Percentiles rank a stretch among this genome's conserved stretches.
Evolutionary conservation across 306 rosid species (phyloP).

Genomic region (Cyclanthera cordifolia): DNA sequence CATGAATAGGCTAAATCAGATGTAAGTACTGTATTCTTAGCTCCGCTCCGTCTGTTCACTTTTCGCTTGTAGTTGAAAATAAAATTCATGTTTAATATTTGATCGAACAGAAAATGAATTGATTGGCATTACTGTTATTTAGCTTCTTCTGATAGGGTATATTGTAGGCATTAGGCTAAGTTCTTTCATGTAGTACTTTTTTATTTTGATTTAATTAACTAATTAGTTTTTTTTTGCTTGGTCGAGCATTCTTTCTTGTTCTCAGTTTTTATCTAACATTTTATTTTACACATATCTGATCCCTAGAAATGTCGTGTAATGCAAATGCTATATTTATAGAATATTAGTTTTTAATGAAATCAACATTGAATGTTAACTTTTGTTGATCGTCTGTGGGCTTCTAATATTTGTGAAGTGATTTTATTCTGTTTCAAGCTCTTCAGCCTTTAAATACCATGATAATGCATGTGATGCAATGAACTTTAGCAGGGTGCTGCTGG

Average conservation of each 20-base stretch:
- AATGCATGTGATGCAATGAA: not conserved
- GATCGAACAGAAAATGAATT: constrained; percentile 1
- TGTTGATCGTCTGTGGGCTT: not conserved
- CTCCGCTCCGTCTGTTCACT: not conserved
- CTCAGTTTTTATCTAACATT: not conserved
- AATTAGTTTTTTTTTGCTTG: not conserved
- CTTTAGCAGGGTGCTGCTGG: not conserved
- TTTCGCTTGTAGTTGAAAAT: not conserved
- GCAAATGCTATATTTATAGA: not conserved
- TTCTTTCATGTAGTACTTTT: not conserved
- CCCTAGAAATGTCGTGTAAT: not conserved
- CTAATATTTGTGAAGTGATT: not conserved
- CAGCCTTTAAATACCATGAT: not conserved
- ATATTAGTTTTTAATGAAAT: not conserved
- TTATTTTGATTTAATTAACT: not conserved
- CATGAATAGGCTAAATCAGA: not conserved
- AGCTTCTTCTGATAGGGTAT: not conserved
- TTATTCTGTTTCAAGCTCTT: not conserved
- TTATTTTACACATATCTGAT: not conserved
- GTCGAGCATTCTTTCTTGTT: not conserved
- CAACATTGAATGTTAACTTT: not conserved
- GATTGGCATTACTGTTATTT: not conserved
- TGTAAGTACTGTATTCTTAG: not conserved
- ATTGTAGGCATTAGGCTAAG: not conserved
- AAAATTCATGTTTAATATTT: not conserved